Evolutionary conservation across 805 yeast genomes (phyloP).

Genomic region (Suhomyces pyralidae): DNA sequence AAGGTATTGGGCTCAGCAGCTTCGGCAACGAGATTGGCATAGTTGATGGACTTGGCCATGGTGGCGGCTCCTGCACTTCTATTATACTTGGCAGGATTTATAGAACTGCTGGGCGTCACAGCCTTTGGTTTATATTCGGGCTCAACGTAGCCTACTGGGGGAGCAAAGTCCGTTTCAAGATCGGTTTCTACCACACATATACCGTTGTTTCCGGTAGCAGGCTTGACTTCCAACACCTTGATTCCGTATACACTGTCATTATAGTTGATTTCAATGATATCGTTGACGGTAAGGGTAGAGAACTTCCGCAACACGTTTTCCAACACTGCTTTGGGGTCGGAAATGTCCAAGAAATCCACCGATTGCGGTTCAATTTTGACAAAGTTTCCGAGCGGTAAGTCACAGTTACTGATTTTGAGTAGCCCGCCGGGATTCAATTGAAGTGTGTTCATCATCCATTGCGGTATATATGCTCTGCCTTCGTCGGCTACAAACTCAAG

Average conservation of each 20-base stretch:
- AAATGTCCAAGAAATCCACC: conserved; percentile 85
- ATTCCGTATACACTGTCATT: conserved; percentile 77
- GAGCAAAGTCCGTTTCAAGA: conserved; percentile 95
- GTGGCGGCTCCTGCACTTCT: conserved; percentile 53
- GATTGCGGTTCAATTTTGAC: conserved; percentile 96
- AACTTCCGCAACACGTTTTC: conserved; percentile 90
- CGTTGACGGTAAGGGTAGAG: conserved; percentile 80
- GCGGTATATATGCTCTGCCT: conserved; percentile 91
- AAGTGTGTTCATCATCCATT: conserved; percentile 91
- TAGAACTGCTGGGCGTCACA: conserved; percentile 32
- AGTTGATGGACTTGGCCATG: conserved; percentile 74
- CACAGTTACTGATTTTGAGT: conserved; percentile 69
- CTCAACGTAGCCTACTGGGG: conserved; percentile 97
- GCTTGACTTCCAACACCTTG: conserved; percentile 83
- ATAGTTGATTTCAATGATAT: conserved; percentile 79
- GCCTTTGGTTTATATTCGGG: conserved; percentile 59
- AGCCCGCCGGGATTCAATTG: conserved; percentile 75
- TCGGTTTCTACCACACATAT: conserved; percentile 97
- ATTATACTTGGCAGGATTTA: conserved; percentile 33
- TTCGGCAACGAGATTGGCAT: conserved; percentile 53
- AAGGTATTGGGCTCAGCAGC: conserved; percentile 37
- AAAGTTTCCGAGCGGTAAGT: conserved; percentile 80
- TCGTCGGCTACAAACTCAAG: conserved; percentile 96
- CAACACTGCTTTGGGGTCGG: conserved; percentile 94
- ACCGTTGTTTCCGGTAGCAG: conserved; percentile 60